Percentiles rank a stretch among this genome's conserved stretches.
phyloP scores from a whole-genome alignment of 2,329 filamentous ascomycete species.

The Penicillium aurantiogriseum region DNA sequence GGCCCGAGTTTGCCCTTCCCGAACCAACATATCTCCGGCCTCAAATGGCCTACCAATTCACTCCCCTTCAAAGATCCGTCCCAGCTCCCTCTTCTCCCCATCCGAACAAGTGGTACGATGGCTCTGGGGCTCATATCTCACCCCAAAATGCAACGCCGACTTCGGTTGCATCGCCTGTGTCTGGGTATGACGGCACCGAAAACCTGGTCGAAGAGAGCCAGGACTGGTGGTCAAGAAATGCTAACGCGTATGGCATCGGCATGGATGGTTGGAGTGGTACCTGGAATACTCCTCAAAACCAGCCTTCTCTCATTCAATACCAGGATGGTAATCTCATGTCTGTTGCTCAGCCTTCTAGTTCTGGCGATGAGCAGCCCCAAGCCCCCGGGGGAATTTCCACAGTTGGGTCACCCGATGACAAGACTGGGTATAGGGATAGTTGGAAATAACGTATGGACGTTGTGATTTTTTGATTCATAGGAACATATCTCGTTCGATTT shows the following conservation, averaged over 20 bases:
- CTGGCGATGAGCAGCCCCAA: conserved; percentile 3
- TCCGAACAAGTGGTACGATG: conserved; percentile 34
- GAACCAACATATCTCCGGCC: conserved; percentile 37
- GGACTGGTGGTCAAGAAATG: conserved; percentile 64
- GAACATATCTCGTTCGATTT: neutral
- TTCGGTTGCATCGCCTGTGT: conserved; percentile 41
- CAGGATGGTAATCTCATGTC: conserved; percentile 5
- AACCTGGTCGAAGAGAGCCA: conserved; percentile 62
- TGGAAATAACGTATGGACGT: conserved; percentile 12
- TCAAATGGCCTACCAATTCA: conserved; percentile 20
- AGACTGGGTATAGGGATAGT: conserved; percentile 7
- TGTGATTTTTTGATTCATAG: neutral
- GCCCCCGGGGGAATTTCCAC: neutral
- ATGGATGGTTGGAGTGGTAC: conserved; percentile 59
- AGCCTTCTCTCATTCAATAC: conserved; percentile 12
- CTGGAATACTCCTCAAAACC: conserved; percentile 27
- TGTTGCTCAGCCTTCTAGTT: neutral
- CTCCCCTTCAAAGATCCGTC: conserved; percentile 7
- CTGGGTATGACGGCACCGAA: conserved; percentile 60
- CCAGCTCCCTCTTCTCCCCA: conserved; percentile 20
- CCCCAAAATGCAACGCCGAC: conserved; percentile 22
- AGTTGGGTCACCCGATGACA: neutral
- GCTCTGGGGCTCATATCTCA: neutral
- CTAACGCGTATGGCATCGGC: conserved; percentile 59
- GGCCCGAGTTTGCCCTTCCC: conserved; percentile 25